Evolutionary conservation across 805 yeast genomes (phyloP).

Genomic region (Wickerhamiella dianesei): DNA sequence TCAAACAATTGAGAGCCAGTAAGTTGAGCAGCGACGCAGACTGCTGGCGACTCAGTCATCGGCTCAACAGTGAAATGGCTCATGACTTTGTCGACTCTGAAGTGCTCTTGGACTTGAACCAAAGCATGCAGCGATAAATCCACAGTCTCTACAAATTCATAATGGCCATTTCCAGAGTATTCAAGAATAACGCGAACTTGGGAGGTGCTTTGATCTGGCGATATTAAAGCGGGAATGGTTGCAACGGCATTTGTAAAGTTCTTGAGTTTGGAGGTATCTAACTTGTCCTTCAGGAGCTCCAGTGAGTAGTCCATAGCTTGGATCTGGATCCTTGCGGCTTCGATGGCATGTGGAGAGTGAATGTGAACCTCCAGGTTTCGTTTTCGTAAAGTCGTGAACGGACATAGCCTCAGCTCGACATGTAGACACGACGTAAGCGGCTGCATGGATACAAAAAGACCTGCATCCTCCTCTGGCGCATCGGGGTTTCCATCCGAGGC

Average conservation of each 20-base stretch:
- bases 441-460: constrained; percentile 12
- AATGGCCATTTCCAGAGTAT: constrained; percentile 17
- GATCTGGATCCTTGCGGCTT: constrained; percentile 10
- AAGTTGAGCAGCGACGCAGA: constrained; percentile 35
- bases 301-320: constrained; percentile 12
- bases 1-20: constrained; percentile 24
- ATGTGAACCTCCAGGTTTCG: constrained; percentile 14
- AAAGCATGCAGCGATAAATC: constrained; percentile 48
- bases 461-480: not conserved
- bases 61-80: constrained; percentile 62
- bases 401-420: constrained; percentile 16
- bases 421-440: constrained; percentile 18
- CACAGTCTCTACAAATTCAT: constrained; percentile 23
- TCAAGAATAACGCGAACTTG: constrained; percentile 19
- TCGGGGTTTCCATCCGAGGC: not conserved
- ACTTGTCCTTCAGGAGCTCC: constrained; percentile 15
- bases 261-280: constrained; percentile 7
- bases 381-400: constrained; percentile 9
- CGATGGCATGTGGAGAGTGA: constrained; percentile 3
- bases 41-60: constrained; percentile 40
- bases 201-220: constrained; percentile 16
- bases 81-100: constrained; percentile 40
- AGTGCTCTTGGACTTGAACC: constrained; percentile 71
- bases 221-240: constrained; percentile 22
- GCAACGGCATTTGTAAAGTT: constrained; percentile 11